These are phyloP conservation scores for Arxiozyma heterogenica DNA, from an alignment of 1,139 yeast species.

Conservation along the genomic window DNA sequence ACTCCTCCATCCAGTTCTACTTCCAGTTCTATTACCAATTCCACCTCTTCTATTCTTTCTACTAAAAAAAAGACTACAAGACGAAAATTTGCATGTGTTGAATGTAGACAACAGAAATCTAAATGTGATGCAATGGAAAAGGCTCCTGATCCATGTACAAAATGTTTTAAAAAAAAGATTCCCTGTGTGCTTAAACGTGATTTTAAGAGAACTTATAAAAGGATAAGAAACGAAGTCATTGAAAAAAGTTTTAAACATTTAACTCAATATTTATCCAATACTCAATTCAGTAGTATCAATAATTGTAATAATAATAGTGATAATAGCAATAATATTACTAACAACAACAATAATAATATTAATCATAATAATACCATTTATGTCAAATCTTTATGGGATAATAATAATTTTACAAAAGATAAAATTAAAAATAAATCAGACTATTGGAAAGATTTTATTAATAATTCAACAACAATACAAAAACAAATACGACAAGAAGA, in stretches of 20 bases:
- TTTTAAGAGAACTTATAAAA: conserved; percentile 79
- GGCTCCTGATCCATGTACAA: conserved; percentile 72
- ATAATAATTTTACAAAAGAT: conserved; percentile 27
- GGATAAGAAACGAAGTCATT: conserved; percentile 76
- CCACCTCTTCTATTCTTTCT: not conserved
- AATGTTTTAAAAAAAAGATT: conserved; percentile 64
- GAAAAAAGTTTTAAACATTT: conserved; percentile 70
- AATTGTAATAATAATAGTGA: conserved; percentile 9
- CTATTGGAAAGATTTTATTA: not conserved
- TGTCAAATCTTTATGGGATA: conserved; percentile 16
- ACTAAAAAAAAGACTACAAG: conserved; percentile 9
- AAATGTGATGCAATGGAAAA: conserved; percentile 78
- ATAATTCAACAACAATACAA: not conserved
- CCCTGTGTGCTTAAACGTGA: conserved; percentile 68
- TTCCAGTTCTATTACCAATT: not conserved
- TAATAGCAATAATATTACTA: too few species aligned
- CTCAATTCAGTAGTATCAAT: conserved; percentile 9
- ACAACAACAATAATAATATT: conserved; percentile 27
- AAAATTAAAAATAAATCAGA: conserved; percentile 13
- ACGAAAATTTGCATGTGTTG: conserved; percentile 82
- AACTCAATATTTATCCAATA: conserved; percentile 48
- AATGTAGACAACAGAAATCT: conserved; percentile 90
- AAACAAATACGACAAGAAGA: not conserved
- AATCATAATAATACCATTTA: conserved; percentile 23
- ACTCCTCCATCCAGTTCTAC: not conserved